Conservation (phyloP, 148 eudicot species). For the Vaccinium darrowii region DNA sequence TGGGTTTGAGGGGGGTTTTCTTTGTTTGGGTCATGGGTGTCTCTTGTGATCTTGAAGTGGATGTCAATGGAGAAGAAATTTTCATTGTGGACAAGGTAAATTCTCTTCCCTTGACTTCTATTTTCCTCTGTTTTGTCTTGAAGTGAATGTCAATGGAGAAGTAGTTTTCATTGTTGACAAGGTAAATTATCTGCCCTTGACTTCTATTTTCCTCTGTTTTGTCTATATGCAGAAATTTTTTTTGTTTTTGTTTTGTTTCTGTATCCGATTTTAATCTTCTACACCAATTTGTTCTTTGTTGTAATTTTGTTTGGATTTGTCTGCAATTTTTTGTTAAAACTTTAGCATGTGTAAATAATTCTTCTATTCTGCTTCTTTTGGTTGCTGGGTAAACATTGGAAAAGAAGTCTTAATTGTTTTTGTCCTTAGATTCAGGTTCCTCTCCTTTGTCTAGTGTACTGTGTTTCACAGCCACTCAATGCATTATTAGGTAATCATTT, state of each 20-base stretch:
- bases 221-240: not conserved
- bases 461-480: not conserved
- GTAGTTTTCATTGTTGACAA: constrained; percentile 72
- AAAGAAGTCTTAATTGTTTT: not conserved
- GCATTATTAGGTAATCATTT: not conserved
- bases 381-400: not conserved
- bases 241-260: not conserved
- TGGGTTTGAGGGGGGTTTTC: constrained; percentile 27
- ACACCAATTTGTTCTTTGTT: not conserved
- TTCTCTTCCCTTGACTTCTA: constrained; percentile 14
- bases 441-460: not conserved
- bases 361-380: not conserved
- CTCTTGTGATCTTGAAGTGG: constrained; percentile 67
- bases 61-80: constrained; percentile 81
- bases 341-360: not conserved
- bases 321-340: not conserved
- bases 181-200: constrained; percentile 38
- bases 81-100: constrained; percentile 84
- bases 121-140: constrained; percentile 36
- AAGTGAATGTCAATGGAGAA: constrained; percentile 90
- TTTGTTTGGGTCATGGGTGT: constrained; percentile 37
- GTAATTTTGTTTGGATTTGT: not conserved
- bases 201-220: constrained; percentile 9
- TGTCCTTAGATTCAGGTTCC: not conserved
- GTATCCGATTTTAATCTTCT: not conserved